Percentiles rank a stretch among this genome's conserved stretches.
phyloP scores from a whole-genome alignment of 176 grass and related monocot genomes.

The Alopecurus myosuroides region DNA sequence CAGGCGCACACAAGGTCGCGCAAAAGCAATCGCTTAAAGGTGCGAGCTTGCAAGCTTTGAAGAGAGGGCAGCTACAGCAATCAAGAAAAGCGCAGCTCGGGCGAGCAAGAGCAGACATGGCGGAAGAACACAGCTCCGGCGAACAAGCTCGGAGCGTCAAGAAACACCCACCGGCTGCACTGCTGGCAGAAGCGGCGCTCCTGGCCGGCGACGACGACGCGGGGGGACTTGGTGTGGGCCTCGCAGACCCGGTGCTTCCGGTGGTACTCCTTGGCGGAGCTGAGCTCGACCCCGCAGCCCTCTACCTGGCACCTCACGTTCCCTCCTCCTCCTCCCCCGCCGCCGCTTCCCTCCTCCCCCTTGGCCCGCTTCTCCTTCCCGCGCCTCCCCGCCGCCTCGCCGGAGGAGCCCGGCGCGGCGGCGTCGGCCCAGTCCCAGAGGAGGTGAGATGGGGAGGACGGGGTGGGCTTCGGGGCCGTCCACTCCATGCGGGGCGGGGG shows the following conservation, averaged over 20 bases:
- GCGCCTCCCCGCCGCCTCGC: conserved; percentile 33
- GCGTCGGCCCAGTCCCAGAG: conserved; percentile 84
- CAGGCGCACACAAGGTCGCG: not conserved
- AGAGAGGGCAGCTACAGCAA: not conserved
- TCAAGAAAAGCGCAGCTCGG: not conserved
- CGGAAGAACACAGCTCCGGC: not conserved
- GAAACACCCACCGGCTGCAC: conserved; percentile 69
- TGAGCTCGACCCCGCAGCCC: conserved; percentile 60
- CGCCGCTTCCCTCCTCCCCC: conserved; percentile 24
- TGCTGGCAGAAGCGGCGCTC: conserved; percentile 91
- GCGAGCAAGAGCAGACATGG: not conserved
- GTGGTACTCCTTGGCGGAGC: conserved; percentile 61
- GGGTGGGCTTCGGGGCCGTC: conserved; percentile 30
- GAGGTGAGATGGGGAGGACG: conserved; percentile 48
- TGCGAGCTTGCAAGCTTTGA: not conserved
- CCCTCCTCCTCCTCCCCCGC: not conserved
- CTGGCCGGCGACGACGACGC: conserved; percentile 69
- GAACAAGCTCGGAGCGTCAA: not conserved
- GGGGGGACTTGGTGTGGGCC: conserved; percentile 68
- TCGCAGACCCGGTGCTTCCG: conserved; percentile 91
- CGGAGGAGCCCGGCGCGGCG: conserved; percentile 23
- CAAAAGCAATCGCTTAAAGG: conserved; percentile 8
- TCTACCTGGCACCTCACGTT: conserved; percentile 73
- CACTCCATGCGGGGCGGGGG: conserved; percentile 28
- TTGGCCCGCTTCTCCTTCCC: conserved; percentile 41